These are phyloP conservation scores for Pseudozyma hubeiensis DNA, from an alignment of 1,284 basidiomycete genomes.

Conservation along the genomic window DNA sequence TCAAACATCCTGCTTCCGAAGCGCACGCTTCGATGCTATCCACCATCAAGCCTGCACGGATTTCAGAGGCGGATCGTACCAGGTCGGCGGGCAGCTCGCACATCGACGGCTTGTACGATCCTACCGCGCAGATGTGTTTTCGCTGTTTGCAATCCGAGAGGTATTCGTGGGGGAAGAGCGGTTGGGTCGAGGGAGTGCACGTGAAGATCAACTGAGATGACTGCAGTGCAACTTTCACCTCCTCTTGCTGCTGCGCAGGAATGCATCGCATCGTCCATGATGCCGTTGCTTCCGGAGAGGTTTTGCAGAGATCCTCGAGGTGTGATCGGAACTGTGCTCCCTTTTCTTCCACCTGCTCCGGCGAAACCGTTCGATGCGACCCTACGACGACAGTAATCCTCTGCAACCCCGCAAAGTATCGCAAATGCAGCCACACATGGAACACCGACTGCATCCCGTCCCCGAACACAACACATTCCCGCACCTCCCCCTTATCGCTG, in stretches of 20 bases:
- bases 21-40: slow-evolving; percentile 25
- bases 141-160: not conserved
- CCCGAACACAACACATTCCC: slow-evolving; percentile 19
- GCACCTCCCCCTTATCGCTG: not conserved
- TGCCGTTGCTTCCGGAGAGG: no score
- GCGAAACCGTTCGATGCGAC: not conserved
- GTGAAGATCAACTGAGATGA: slow-evolving; percentile 17
- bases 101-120: slow-evolving; percentile 35
- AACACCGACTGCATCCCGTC: slow-evolving; percentile 27
- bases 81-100: slow-evolving; percentile 19
- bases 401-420: slow-evolving; percentile 5
- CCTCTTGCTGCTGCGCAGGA: not conserved
- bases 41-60: slow-evolving; percentile 3
- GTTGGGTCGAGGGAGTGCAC: slow-evolving; percentile 20
- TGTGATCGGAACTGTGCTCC: not conserved
- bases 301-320: not conserved
- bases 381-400: slow-evolving; percentile 1
- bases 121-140: slow-evolving; percentile 22
- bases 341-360: slow-evolving; percentile 6
- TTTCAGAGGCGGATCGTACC: not conserved
- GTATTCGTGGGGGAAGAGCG: slow-evolving; percentile 3
- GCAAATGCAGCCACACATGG: slow-evolving; percentile 24
- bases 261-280: not conserved
- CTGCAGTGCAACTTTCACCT: not conserved
- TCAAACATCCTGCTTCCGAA: slow-evolving; percentile 29